A percentile compares a stretch with the other conserved stretches of the same genome.
Conservation (phyloP, 2,329 filamentous ascomycete species). For the Aureobasidium uvarum region DNA sequence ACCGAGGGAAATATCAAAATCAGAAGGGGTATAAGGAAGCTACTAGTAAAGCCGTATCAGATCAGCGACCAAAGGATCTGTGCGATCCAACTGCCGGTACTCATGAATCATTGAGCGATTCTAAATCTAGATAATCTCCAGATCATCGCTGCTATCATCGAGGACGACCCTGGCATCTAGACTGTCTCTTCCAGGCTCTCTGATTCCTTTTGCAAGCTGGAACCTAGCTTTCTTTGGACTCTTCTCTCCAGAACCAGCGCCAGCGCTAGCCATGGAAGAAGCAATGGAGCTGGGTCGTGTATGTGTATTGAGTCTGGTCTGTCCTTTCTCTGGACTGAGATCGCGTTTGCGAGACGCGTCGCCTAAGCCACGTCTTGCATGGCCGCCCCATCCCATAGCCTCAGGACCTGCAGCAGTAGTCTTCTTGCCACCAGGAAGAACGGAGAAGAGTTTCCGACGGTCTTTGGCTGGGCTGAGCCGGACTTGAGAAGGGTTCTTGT, state of each 20-base stretch:
- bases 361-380: slow-evolving; percentile 43
- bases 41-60: neutral
- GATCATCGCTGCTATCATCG: slow-evolving; percentile 45
- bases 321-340: slow-evolving; percentile 36
- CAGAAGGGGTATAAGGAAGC: neutral
- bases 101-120: no score
- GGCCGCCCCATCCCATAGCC: slow-evolving; percentile 52
- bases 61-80: no score
- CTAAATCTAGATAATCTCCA: slow-evolving; percentile 42
- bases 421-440: slow-evolving; percentile 36
- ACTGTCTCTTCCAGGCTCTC: slow-evolving; percentile 51
- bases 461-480: slow-evolving; percentile 47
- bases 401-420: slow-evolving; percentile 35
- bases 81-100: no score
- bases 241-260: slow-evolving; percentile 40
- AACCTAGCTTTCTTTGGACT: slow-evolving; percentile 47
- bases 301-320: slow-evolving; percentile 34
- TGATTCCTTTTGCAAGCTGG: slow-evolving; percentile 49
- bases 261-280: slow-evolving; percentile 15
- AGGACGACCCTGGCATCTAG: slow-evolving; percentile 43
- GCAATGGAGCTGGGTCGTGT: neutral
- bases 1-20: neutral
- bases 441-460: slow-evolving; percentile 39
- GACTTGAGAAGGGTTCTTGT: slow-evolving; percentile 45
- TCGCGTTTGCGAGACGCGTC: slow-evolving; percentile 25